These are phyloP conservation scores for Triglochin maritima DNA, from an alignment of 106 monocot genomes.

Conservation along the genomic window DNA sequence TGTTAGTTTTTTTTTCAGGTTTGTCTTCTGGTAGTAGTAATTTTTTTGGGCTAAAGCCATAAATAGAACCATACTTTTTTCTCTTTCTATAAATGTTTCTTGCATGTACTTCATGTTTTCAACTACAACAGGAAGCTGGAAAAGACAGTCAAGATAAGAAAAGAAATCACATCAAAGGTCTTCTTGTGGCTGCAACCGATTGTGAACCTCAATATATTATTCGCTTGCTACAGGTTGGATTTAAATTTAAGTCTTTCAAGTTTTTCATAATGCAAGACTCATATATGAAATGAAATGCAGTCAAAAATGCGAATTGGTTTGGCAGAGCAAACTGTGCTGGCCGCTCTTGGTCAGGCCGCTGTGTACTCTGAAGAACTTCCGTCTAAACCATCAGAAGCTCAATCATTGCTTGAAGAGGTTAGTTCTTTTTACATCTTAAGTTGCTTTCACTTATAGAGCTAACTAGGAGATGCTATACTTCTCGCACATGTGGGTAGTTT, in stretches of 20 bases:
- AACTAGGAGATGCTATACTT: too few species aligned
- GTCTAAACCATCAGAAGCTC: conserved; percentile 25
- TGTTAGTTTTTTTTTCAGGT: too few species aligned
- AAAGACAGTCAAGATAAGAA: conserved; percentile 99
- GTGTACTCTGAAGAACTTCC: conserved; percentile 41
- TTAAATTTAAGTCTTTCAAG: neutral
- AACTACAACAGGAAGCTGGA: conserved; percentile 56
- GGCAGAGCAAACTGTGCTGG: conserved; percentile 96
- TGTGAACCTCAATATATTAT: conserved; percentile 90
- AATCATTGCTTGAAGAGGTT: conserved; percentile 75
- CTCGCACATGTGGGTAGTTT: too few species aligned
- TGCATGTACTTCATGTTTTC: too few species aligned
- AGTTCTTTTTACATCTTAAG: neutral
- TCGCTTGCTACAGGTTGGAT: conserved; percentile 78
- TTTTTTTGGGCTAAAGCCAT: too few species aligned
- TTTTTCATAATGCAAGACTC: neutral
- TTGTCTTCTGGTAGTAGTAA: too few species aligned
- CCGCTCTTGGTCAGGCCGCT: conserved; percentile 86
- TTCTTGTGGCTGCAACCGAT: conserved; percentile 97
- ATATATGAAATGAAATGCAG: conserved; percentile 26
- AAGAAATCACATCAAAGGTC: conserved; percentile 87
- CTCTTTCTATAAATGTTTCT: too few species aligned
- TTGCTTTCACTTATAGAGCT: neutral
- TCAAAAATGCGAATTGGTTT: conserved; percentile 97
- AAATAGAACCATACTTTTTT: too few species aligned